Base-by-base conservation (phyloP, 208 protist species). In the Dictyostelium gargantuum region DNA sequence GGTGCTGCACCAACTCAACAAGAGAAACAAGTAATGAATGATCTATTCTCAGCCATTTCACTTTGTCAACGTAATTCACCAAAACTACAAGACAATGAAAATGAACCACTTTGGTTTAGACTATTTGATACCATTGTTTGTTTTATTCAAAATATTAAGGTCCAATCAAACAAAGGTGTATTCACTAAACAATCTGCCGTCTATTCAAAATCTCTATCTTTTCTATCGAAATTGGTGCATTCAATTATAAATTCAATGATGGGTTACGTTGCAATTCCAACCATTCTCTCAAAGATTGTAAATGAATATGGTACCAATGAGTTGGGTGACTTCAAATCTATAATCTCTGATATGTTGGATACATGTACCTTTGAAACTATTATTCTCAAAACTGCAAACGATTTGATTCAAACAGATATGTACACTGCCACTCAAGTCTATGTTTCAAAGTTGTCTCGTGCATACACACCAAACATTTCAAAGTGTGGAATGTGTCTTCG, bases 51-150 rank as follows among this genome's bases (percentile, higher is more conserved):
- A n/a, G 85, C 77, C 3, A 92, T 92, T 52, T 35, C 75, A 26
- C 13, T 92, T 1, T 92, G 85, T 73, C 85, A 92, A 63, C 56
- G 85, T 50, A 92, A 92, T 21, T 92, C 85, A 63, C 70, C 40
- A 73, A 73, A 56, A 66, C 6, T 92, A n/a, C 61, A 92, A 66
- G 76, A 56, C 29, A 26, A 38, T 15, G 85, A 92, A 29, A 89
- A 89, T 89, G 68, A 85, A 75, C 58, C 68, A 77, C 8, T 92
- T 29, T 92, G 85, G 85, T 92, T 92, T 52, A 92, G 35, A 77
- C 5, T 92, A 76, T 77, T 92, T 13, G 85, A 92, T 66, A 74
- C 61, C 1, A 75, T 92, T 73, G 77, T 92, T 17, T 8, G 23
- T 26, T 92, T 50, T 76, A 58, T 84, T 42, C 66, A 56, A 75